Evolutionary conservation across 148 eudicot genomes (phyloP).

Genomic region (Limonium bicolor): DNA sequence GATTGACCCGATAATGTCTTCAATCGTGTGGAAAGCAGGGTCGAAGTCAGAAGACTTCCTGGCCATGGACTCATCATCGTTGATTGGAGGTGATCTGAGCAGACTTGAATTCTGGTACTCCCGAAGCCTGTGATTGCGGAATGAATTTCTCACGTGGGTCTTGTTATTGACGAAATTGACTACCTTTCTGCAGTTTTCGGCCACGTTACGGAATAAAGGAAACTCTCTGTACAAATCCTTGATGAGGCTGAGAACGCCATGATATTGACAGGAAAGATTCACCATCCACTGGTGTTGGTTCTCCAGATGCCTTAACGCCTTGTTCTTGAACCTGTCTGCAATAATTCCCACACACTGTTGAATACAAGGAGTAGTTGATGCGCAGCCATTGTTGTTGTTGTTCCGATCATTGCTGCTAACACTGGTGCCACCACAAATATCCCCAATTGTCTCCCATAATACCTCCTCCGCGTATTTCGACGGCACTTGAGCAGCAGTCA

Average conservation of each 20-base stretch:
- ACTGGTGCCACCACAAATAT: slow-evolving; percentile 72
- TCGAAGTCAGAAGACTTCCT: no score
- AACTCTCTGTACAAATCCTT: slow-evolving; percentile 72
- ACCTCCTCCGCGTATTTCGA: slow-evolving; percentile 75
- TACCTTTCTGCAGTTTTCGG: slow-evolving; percentile 52
- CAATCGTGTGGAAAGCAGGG: slow-evolving; percentile 33
- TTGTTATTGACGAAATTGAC: slow-evolving; percentile 55
- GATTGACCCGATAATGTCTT: slow-evolving; percentile 55
- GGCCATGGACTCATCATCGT: no score
- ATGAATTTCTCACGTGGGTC: slow-evolving; percentile 40
- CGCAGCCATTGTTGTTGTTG: no score
- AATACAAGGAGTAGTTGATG: no score
- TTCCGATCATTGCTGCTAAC: no score
- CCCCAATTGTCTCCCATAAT: slow-evolving; percentile 52
- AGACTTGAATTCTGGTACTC: slow-evolving; percentile 48
- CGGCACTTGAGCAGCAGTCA: slow-evolving; percentile 42
- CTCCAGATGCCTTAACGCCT: slow-evolving; percentile 70
- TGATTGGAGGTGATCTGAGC: slow-evolving; percentile 41
- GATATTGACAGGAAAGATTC: slow-evolving; percentile 71
- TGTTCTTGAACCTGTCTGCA: slow-evolving; percentile 63
- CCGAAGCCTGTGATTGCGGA: slow-evolving; percentile 53
- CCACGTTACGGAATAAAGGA: slow-evolving; percentile 58
- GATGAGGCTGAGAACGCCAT: slow-evolving; percentile 53
- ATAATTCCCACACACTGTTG: slow-evolving; percentile 79
- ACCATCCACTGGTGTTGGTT: slow-evolving; percentile 83